A percentile compares a stretch with the other conserved stretches of the same genome.
Conservation (phyloP, 2,329 filamentous ascomycete species). For the Ceratocystiopsis minuta region DNA sequence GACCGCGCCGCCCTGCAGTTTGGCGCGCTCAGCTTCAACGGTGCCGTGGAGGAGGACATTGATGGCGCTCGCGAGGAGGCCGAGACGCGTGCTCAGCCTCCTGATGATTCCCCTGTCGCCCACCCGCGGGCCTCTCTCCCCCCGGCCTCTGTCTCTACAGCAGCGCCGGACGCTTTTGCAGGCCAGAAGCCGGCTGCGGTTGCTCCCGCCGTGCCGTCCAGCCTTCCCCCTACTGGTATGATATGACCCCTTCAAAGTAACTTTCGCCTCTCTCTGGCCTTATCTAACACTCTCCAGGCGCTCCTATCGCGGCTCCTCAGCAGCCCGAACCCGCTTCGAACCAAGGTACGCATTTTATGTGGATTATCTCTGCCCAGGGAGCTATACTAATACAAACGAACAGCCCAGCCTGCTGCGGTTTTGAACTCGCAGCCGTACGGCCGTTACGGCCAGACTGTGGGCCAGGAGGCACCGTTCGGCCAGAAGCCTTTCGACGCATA, state of each 20-base stretch:
- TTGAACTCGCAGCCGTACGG: conserved; percentile 43
- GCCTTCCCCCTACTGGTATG: conserved; percentile 21
- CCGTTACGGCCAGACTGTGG: conserved; percentile 45
- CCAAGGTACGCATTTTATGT: conserved; percentile 17
- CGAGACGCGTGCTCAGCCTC: conserved; percentile 83
- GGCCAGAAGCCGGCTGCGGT: conserved; percentile 30
- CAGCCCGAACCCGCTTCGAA: conserved; percentile 17
- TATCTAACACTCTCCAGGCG: too few relatives aligned
- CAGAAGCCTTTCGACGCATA: conserved; percentile 85
- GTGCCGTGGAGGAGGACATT: conserved; percentile 67
- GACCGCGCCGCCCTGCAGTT: conserved; percentile 90
- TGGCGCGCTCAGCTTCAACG: conserved; percentile 82
- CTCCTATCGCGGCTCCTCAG: too few relatives aligned
- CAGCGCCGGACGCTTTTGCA: conserved; percentile 36
- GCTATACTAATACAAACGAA: too few relatives aligned
- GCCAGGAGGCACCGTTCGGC: conserved; percentile 42
- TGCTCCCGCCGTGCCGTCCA: conserved; percentile 18
- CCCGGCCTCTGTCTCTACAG: conserved; percentile 40
- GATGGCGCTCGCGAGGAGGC: conserved; percentile 91
- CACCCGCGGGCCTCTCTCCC: conserved; percentile 76
- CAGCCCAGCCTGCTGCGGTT: neutral
- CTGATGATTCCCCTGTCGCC: conserved; percentile 76
- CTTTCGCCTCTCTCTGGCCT: too few relatives aligned
- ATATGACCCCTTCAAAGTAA: too few relatives aligned
- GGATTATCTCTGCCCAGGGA: neutral